Evolutionary conservation across 805 yeast species (phyloP), one percentile per base, ranked within the genome.

Genomic region (Lipomyces spencermartinsiae): DNA sequence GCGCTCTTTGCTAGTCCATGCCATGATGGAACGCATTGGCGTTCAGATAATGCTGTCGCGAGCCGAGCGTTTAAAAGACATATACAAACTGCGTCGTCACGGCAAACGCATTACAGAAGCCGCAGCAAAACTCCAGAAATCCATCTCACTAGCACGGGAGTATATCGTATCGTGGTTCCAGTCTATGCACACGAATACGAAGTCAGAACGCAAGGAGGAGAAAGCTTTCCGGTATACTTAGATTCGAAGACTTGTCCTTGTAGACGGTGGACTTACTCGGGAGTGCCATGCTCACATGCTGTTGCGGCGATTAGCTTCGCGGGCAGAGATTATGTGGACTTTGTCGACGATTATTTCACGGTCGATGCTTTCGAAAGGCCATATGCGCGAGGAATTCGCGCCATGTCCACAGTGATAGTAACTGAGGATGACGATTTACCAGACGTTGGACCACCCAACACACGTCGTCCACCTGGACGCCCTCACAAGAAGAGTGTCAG

Each of bases 1-100:
- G 25, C 54, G 54, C 8, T 49, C 54, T 7, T 49, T 49, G 19
- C 54, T 12, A 19, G 54, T 49, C 25, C 25, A 49, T 49, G 54
- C 54, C 8, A 49, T 49, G 54, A 49, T 49, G 54, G 54, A 49
- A 49, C 54, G 54, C 19, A 49, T 49, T 49, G 10, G 25, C 25
- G 54, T 49, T 7, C 54, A 49, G 54, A 49, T 49, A 49, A 49
- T 49, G 54, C 54, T 49, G 54, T 49, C 54, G 25, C 8, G 54
- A 49, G 54, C 54, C 54, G 54, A 49, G 54, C 54, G 54, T 49
- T 19, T 49, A 49, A 49, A 49, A 19, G 54, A 49, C 54, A 49
- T 49, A 5, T 5, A n/a, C 54, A 49, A 49, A 49, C 54, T 49
- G 19, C 54, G 54, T 49, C 54, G 54, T 19, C 10, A 49, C 10